Percentiles rank a stretch among this genome's conserved stretches.
phyloP scores from a whole-genome alignment of 1,284 basidiomycete species.

The Grifola frondosa region DNA sequence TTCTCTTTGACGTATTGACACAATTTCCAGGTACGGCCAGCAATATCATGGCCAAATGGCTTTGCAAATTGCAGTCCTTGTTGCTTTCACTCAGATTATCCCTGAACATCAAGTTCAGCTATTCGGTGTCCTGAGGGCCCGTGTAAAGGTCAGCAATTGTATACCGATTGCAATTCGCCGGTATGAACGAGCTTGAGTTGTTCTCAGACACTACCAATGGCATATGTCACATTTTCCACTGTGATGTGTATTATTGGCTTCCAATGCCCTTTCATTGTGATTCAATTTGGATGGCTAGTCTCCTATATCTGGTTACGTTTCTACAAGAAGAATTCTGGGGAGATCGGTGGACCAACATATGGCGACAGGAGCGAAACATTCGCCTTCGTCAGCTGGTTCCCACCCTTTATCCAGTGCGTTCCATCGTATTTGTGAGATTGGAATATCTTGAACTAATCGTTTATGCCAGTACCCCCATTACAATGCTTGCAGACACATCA shows the following conservation, averaged over 20 bases:
- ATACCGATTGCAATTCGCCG: constrained; percentile 8
- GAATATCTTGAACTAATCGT: neutral
- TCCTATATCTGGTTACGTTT: constrained; percentile 95
- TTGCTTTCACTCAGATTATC: constrained; percentile 96
- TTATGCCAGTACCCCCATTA: constrained; percentile 57
- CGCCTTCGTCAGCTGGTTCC: constrained; percentile 96
- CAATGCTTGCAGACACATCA: constrained; percentile 66
- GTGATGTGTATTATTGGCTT: constrained; percentile 86
- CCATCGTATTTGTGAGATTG: neutral
- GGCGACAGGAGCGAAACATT: constrained; percentile 97
- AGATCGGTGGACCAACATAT: constrained; percentile 63
- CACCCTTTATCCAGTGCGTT: constrained; percentile 85
- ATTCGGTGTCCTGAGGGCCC: constrained; percentile 80
- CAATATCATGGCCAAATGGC: constrained; percentile 92
- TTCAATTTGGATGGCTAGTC: constrained; percentile 98
- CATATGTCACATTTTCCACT: constrained; percentile 89
- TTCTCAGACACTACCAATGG: constrained; percentile 83
- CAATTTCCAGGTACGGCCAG: constrained; percentile 69
- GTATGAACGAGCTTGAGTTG: neutral
- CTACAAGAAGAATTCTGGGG: constrained; percentile 81
- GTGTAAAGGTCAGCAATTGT: constrained; percentile 75
- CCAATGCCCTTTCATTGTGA: constrained; percentile 92
- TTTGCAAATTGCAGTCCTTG: constrained; percentile 86
- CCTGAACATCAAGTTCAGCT: constrained; percentile 97
- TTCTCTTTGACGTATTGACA: constrained; percentile 8